phyloP scores from a whole-genome alignment of 257 asterid species.

The Fraxinus cuspidata region DNA sequence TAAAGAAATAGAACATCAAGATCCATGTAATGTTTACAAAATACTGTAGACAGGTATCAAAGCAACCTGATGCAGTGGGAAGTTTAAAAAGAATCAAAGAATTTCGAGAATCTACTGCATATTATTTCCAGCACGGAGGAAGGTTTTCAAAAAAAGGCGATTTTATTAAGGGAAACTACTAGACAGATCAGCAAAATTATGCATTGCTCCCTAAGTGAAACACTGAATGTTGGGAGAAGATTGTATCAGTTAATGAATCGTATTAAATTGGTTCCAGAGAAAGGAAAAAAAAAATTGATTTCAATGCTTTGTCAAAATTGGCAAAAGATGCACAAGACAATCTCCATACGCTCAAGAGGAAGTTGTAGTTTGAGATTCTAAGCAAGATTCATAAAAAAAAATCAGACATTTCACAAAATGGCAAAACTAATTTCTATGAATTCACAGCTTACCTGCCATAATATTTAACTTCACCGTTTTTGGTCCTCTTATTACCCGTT shows the following conservation, averaged over 20 bases:
- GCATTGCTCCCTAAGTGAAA: neutral
- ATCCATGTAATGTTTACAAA: neutral
- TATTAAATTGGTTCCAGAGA: constrained; percentile 16
- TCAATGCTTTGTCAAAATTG: constrained; percentile 7
- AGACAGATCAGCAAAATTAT: neutral
- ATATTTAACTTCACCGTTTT: constrained; percentile 73
- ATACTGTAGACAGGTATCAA: neutral
- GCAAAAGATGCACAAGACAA: constrained; percentile 1
- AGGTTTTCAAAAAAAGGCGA: neutral
- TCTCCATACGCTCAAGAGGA: constrained; percentile 6
- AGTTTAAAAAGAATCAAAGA: neutral
- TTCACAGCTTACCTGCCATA: constrained; percentile 63
- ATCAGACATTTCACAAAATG: neutral
- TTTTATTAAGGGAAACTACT: neutral
- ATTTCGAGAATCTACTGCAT: neutral
- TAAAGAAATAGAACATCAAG: neutral
- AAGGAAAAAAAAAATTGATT: neutral
- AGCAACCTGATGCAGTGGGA: neutral
- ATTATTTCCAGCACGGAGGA: neutral
- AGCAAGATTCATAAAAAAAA: constrained; percentile 2
- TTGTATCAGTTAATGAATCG: neutral
- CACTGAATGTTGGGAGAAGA: neutral
- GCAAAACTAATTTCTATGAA: neutral
- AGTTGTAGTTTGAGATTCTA: neutral
- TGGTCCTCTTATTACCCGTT: constrained; percentile 62